These are phyloP conservation scores for Arabidopsis suecica DNA, from an alignment of 345 rosid species.

Conservation along the genomic window DNA sequence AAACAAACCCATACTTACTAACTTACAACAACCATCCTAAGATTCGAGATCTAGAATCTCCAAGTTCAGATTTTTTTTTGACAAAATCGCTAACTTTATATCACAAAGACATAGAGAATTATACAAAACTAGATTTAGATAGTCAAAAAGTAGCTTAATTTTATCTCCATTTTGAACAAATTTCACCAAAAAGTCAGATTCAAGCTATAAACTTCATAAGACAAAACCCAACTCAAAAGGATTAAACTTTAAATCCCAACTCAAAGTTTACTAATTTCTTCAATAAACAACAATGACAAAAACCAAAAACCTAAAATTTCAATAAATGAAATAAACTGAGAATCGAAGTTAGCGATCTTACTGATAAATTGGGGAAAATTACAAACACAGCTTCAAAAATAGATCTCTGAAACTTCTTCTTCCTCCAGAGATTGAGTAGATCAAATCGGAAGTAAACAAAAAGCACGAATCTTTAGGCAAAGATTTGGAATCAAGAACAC, in stretches of 20 bases:
- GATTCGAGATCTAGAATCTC: conserved; percentile 34
- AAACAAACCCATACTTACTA: conserved; percentile 5
- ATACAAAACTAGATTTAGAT: conserved; percentile 34
- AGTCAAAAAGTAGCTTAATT: conserved; percentile 31
- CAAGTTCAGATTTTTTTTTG: neutral
- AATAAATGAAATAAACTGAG: conserved; percentile 21
- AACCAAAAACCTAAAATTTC: conserved; percentile 31
- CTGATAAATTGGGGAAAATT: conserved; percentile 58
- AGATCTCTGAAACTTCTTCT: conserved; percentile 69
- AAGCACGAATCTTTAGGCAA: conserved; percentile 10
- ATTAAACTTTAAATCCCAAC: conserved; percentile 16
- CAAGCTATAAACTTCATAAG: conserved; percentile 32
- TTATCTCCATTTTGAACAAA: conserved; percentile 32
- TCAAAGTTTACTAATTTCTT: conserved; percentile 16
- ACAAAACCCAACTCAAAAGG: conserved; percentile 17
- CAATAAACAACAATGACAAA: conserved; percentile 24
- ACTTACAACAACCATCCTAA: neutral
- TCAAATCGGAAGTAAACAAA: conserved; percentile 39
- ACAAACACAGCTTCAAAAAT: conserved; percentile 52
- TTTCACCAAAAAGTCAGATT: conserved; percentile 41
- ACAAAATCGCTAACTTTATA: conserved; percentile 29
- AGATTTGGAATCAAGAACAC: neutral
- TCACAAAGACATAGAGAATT: conserved; percentile 4
- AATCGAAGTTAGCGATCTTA: conserved; percentile 48
- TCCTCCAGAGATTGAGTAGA: conserved; percentile 58